A percentile compares a stretch with the other conserved stretches of the same genome.
Evolutionary conservation across 345 rosid genomes (phyloP).

Genomic region (Barbarea vulgaris): DNA sequence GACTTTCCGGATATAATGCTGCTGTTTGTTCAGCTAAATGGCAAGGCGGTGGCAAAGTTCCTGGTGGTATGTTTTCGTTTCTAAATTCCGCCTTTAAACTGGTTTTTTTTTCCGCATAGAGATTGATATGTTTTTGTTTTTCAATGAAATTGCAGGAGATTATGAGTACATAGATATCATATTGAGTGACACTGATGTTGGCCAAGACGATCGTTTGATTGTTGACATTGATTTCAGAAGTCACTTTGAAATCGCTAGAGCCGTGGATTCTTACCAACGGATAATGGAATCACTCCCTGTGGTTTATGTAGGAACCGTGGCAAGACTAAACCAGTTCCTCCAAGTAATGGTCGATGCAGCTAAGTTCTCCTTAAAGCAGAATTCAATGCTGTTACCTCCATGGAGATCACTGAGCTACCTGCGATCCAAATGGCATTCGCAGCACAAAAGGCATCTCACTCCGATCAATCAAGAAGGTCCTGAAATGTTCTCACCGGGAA

Average conservation of each 20-base stretch:
- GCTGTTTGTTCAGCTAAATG: conserved; percentile 83
- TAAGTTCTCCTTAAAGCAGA: conserved; percentile 77
- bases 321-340: conserved; percentile 69
- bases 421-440: conserved; percentile 85
- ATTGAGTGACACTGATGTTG: conserved; percentile 43
- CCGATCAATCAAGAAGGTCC: conserved; percentile 45
- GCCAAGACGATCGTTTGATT: conserved; percentile 68
- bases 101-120: too few relatives aligned
- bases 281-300: conserved; percentile 77
- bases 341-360: conserved; percentile 92
- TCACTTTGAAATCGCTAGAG: conserved; percentile 94
- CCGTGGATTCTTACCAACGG: conserved; percentile 77
- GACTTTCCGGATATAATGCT: conserved; percentile 81
- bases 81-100: not conserved
- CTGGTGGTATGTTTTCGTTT: conserved; percentile 67
- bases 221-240: conserved; percentile 87
- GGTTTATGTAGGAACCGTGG: conserved; percentile 70
- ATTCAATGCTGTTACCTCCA: conserved; percentile 95
- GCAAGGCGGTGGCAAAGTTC: conserved; percentile 83
- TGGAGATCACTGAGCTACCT: conserved; percentile 91
- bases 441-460: conserved; percentile 54
- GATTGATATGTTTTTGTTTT: not conserved
- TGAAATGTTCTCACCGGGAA: conserved; percentile 23
- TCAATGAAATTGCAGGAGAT: conserved; percentile 61
- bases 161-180: conserved; percentile 83